Evolutionary conservation across 2,329 filamentous ascomycete species (phyloP).

Genomic region (Epichloe gansuensis): DNA sequence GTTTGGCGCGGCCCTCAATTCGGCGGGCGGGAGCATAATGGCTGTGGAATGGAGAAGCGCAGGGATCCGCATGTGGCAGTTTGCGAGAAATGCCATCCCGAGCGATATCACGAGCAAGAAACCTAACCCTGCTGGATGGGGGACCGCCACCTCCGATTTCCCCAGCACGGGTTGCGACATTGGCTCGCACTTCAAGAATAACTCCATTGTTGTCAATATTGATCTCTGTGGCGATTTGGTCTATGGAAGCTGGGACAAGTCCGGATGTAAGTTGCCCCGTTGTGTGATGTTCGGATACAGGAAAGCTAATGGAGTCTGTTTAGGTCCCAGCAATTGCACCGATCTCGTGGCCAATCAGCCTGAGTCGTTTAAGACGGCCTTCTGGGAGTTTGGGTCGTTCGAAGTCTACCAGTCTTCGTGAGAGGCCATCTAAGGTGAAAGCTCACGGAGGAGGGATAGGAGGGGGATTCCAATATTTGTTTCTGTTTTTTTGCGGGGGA

Average conservation of each 20-base stretch:
- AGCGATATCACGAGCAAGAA: slow-evolving; percentile 34
- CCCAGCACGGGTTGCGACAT: slow-evolving; percentile 50
- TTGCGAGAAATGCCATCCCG: slow-evolving; percentile 34
- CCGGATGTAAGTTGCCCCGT: slow-evolving; percentile 25
- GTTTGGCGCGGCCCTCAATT: slow-evolving; percentile 41
- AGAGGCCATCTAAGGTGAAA: no score
- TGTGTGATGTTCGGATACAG: neutral
- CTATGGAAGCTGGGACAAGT: slow-evolving; percentile 31
- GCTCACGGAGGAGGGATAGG: no score
- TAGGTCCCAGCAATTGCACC: slow-evolving; percentile 41
- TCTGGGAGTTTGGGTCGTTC: slow-evolving; percentile 52
- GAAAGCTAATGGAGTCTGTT: neutral
- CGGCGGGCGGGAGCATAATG: slow-evolving; percentile 42
- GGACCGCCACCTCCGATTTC: slow-evolving; percentile 50
- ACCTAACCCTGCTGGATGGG: slow-evolving; percentile 51
- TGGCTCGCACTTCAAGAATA: slow-evolving; percentile 45
- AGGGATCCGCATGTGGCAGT: slow-evolving; percentile 53
- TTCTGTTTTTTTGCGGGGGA: no score
- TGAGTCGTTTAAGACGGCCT: slow-evolving; percentile 42
- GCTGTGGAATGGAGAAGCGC: slow-evolving; percentile 47
- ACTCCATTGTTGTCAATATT: slow-evolving; percentile 54
- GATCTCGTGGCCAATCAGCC: slow-evolving; percentile 46
- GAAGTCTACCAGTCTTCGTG: slow-evolving; percentile 35
- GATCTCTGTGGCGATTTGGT: slow-evolving; percentile 48
- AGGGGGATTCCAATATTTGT: no score